phyloP scores from a whole-genome alignment of 176 grass and related monocot species.

The Triticum dicoccoides region DNA sequence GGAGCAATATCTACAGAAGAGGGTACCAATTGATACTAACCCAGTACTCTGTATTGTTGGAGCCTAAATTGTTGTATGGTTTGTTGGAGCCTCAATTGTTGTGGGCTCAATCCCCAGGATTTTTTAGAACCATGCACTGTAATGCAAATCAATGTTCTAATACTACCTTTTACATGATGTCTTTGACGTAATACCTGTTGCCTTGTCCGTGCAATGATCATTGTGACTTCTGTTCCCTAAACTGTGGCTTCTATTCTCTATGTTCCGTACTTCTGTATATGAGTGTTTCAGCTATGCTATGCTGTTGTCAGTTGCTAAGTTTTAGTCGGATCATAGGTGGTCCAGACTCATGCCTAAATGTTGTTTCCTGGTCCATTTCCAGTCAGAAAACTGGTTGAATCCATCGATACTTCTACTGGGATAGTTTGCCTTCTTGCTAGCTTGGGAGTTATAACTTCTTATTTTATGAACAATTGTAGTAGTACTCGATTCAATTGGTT shows the following conservation, averaged over 20 bases:
- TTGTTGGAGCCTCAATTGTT: neutral
- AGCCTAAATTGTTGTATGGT: too few relatives aligned
- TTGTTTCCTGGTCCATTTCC: neutral
- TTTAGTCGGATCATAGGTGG: neutral
- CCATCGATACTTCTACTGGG: neutral
- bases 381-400: neutral
- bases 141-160: neutral
- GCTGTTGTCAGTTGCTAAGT: neutral
- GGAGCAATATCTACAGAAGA: neutral
- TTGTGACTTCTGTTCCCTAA: neutral
- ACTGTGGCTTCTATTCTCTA: neutral
- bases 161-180: neutral
- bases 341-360: neutral
- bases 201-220: neutral
- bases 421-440: slow-evolving; percentile 11
- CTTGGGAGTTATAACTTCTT: neutral
- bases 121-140: neutral
- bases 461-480: neutral
- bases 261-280: neutral
- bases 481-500: neutral
- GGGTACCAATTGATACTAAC: neutral
- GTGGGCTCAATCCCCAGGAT: neutral
- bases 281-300: neutral
- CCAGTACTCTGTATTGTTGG: neutral
- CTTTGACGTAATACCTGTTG: neutral